Evolutionary conservation across 352 stramenopile species (phyloP), one percentile per base, ranked within the genome.

Genomic region (Globisporangium heterothallicum): DNA sequence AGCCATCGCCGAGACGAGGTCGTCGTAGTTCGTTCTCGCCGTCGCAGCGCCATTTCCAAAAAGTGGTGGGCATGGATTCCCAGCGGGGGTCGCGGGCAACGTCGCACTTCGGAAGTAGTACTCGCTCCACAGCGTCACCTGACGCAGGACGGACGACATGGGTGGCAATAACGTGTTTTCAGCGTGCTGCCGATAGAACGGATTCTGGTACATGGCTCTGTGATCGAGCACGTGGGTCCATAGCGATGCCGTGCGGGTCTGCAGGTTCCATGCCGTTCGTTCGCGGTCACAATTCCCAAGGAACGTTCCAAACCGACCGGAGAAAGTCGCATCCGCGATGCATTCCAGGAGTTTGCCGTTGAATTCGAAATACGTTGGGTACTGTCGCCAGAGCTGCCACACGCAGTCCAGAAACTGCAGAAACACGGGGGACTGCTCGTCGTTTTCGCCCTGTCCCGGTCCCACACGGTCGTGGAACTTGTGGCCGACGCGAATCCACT

Each of bases 391-490:
- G 1, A 97, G 52, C 51, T 96, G 87, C 78, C 79, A 94, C 3
- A 96, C 72, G 40, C 77, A 92, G 59, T 97, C 88, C 5, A 97
- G 59, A 53, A 96, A 97, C 60, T 96, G 87, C 13, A 96, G 55
- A 36, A 96, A 96, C 35, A 97, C 78, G 0, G 88, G 88, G 1
- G 80, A 81, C 47, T 92, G 78, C 45, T 96, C 86, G 27, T 93
- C 79, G 32, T 87, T 71, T 64, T 91, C 81, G 30, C 53, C 56
- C 42, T 72, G 70, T 29, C 83, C 84, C 3, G 80, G 69, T 0
- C 80, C 81, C 7, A 92, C 66, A n/a, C 88, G 75, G 30, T 95
- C 82, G 35, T 92, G 68, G 59, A 97, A 97, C 52, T 94, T 94
- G 66, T 96, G 86, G 0, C 88, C 88, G 12, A 88, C 72, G 26